Conservation (phyloP, 2,329 filamentous ascomycete genomes). For the Monilinia laxa region DNA sequence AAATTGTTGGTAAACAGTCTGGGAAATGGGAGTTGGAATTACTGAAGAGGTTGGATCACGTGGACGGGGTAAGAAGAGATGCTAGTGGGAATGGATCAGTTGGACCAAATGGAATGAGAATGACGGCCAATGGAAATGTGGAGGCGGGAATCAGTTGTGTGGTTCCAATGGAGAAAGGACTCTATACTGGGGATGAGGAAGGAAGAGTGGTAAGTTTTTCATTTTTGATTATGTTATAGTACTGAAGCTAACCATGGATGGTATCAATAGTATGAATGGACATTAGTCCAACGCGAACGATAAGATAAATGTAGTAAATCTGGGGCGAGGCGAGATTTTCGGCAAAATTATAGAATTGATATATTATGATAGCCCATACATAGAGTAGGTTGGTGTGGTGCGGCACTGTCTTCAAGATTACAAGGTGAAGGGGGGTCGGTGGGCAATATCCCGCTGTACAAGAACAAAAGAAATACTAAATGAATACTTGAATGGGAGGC, state of each 20-base stretch:
- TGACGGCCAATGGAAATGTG: slow-evolving; percentile 43
- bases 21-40: slow-evolving; percentile 75
- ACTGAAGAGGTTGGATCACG: slow-evolving; percentile 78
- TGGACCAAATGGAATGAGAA: slow-evolving; percentile 30
- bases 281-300: slow-evolving; percentile 53
- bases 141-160: slow-evolving; percentile 82
- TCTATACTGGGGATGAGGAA: slow-evolving; percentile 94
- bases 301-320: slow-evolving; percentile 1
- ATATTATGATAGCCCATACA: slow-evolving; percentile 11
- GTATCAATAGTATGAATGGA: slow-evolving; percentile 36
- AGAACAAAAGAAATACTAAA: not conserved
- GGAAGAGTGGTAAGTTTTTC: slow-evolving; percentile 72
- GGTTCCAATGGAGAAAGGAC: slow-evolving; percentile 73
- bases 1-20: slow-evolving; percentile 46
- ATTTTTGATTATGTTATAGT: not conserved
- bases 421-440: not conserved
- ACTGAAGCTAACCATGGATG: slow-evolving; percentile 21
- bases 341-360: slow-evolving; percentile 5
- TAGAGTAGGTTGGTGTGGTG: not conserved
- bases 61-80: slow-evolving; percentile 59
- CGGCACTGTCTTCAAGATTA: not conserved
- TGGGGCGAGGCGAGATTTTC: not conserved
- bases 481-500: not conserved
- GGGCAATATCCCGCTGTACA: not conserved
- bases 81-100: slow-evolving; percentile 45